phyloP scores from a whole-genome alignment of 1,284 basidiomycete species.

The Sporisorium iseilematis-ciliati region DNA sequence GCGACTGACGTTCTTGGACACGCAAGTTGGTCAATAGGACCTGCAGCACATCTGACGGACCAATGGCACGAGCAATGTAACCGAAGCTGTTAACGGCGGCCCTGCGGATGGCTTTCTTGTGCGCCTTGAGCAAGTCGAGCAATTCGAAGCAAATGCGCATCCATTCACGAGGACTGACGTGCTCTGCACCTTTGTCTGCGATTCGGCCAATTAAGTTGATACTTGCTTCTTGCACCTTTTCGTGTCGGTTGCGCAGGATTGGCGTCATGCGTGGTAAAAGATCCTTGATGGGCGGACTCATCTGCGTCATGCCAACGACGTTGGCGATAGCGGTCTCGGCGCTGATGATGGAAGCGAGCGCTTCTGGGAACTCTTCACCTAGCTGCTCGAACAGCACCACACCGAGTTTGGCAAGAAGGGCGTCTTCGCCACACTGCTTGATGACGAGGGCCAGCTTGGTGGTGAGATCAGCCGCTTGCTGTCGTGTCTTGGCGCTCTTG shows the following conservation, averaged over 20 bases:
- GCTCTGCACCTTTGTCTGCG: constrained; percentile 98
- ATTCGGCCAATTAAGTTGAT: constrained; percentile 99
- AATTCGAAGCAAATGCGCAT: constrained; percentile 99
- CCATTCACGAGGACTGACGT: constrained; percentile 98
- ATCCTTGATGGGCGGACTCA: constrained; percentile 99
- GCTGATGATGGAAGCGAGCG: constrained; percentile 94
- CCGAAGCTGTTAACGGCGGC: constrained; percentile 99
- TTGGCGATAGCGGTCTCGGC: constrained; percentile 99
- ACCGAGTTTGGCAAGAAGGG: constrained; percentile 93
- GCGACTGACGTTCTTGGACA: constrained; percentile 98
- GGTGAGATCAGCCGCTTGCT: constrained; percentile 97
- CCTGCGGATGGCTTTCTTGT: constrained; percentile 98
- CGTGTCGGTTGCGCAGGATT: constrained; percentile 97
- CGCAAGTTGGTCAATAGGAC: constrained; percentile 96
- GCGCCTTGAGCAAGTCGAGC: constrained; percentile 95
- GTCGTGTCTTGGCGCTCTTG: constrained; percentile 98
- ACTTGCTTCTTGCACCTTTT: constrained; percentile 99
- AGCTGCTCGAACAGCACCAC: constrained; percentile 98
- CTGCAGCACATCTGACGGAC: constrained; percentile 96
- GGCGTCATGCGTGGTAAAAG: constrained; percentile 98
- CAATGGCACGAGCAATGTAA: constrained; percentile 98
- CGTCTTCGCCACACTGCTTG: constrained; percentile 98
- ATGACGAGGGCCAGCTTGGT: constrained; percentile 94
- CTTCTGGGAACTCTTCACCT: constrained; percentile 99
- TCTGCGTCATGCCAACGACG: constrained; percentile 99